Evolutionary conservation across 352 stramenopile genomes (phyloP).

Genomic region (Phytophthora brassicae): DNA sequence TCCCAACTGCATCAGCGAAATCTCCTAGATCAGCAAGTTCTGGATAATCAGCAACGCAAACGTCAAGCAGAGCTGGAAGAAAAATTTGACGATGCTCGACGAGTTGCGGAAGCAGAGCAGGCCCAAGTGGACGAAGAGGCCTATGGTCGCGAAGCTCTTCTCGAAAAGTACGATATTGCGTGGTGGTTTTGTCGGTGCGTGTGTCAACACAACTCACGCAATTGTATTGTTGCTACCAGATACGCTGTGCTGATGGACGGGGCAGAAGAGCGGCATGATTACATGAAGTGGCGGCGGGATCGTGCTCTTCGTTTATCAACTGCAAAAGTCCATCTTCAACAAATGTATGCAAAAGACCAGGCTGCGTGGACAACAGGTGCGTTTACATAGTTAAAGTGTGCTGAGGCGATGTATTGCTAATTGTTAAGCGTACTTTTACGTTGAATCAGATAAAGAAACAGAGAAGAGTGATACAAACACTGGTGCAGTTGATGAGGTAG

Average conservation of each 20-base stretch:
- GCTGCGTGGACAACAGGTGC: constrained; percentile 39
- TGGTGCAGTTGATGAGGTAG: not conserved
- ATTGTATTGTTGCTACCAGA: constrained; percentile 25
- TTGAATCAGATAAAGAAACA: constrained; percentile 12
- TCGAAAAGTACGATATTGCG: constrained; percentile 25
- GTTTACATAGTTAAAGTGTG: not conserved
- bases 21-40: constrained; percentile 34
- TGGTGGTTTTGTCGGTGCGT: not conserved
- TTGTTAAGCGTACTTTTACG: not conserved
- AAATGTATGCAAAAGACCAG: constrained; percentile 31
- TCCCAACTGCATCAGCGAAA: constrained; percentile 25
- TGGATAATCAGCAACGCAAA: constrained; percentile 18
- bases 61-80: constrained; percentile 12
- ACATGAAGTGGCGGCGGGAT: constrained; percentile 61
- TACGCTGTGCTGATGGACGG: constrained; percentile 38
- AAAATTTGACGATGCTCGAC: constrained; percentile 9
- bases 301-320: constrained; percentile 45
- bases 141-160: constrained; percentile 10
- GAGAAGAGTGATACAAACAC: not conserved
- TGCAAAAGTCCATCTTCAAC: constrained; percentile 35
- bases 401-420: not conserved
- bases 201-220: not conserved
- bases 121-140: constrained; percentile 11
- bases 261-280: constrained; percentile 43
- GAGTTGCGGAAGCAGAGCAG: constrained; percentile 4